phyloP scores from a whole-genome alignment of 306 rosid genomes.

The Macrotyloma uniflorum region DNA sequence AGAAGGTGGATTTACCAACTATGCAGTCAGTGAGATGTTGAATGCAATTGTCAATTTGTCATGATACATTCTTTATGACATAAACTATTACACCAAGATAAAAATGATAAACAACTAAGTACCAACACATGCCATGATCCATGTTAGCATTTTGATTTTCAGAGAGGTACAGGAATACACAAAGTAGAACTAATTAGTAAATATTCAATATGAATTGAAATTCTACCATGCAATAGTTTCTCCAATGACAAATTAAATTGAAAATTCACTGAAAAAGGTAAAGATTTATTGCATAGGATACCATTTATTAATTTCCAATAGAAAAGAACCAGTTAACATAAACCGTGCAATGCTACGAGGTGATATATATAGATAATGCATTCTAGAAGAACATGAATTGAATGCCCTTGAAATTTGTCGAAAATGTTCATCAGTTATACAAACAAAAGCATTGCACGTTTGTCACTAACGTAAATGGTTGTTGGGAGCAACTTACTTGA shows the following conservation, averaged over 20 bases:
- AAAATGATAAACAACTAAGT: not conserved
- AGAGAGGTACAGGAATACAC: not conserved
- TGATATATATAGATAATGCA: not conserved
- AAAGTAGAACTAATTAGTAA: not conserved
- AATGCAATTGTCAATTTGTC: not conserved
- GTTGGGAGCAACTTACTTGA: conserved; percentile 57
- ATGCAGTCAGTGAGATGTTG: not conserved
- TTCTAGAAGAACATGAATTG: not conserved
- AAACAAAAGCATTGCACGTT: not conserved
- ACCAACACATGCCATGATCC: not conserved
- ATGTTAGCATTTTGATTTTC: not conserved
- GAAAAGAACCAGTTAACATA: not conserved
- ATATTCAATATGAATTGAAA: not conserved
- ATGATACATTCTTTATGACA: not conserved
- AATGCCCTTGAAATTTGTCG: not conserved
- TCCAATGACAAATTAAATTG: not conserved
- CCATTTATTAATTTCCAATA: not conserved
- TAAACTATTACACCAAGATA: not conserved
- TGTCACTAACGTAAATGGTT: not conserved
- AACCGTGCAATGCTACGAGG: not conserved
- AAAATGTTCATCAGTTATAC: not conserved
- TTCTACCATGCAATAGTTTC: not conserved
- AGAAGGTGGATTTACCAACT: conserved; percentile 2
- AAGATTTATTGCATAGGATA: not conserved
- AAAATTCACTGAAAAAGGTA: not conserved